phyloP scores from a whole-genome alignment of 2,329 filamentous ascomycete genomes.

The Cercospora sp. region DNA sequence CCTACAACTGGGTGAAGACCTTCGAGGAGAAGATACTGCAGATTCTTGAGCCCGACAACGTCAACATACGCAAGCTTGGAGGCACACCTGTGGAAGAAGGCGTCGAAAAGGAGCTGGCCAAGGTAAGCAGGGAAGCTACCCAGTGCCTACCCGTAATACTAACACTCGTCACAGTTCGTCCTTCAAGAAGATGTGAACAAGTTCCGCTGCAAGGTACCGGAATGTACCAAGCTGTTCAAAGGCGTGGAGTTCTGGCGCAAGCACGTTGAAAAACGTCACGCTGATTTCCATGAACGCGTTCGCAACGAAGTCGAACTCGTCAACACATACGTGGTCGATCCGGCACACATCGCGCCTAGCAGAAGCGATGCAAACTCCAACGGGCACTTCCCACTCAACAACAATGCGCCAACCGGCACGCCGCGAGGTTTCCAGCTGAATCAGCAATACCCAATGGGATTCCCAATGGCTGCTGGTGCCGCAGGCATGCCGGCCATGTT shows the following conservation, averaged over 20 bases:
- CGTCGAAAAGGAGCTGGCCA: slow-evolving; percentile 78
- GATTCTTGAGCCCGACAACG: slow-evolving; percentile 84
- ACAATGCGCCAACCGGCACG: slow-evolving; percentile 72
- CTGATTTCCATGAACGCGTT: slow-evolving; percentile 79
- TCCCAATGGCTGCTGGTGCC: slow-evolving; percentile 39
- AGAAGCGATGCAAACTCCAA: slow-evolving; percentile 93
- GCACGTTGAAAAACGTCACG: slow-evolving; percentile 93
- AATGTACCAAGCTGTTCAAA: slow-evolving; percentile 96
- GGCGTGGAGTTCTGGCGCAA: slow-evolving; percentile 97
- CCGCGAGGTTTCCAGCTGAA: slow-evolving; percentile 89
- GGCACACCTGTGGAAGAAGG: slow-evolving; percentile 85
- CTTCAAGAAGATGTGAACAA: slow-evolving; percentile 98
- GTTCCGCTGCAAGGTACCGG: slow-evolving; percentile 92
- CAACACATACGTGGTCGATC: slow-evolving; percentile 92
- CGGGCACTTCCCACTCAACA: slow-evolving; percentile 84
- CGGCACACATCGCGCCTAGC: slow-evolving; percentile 89
- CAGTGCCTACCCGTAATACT: not conserved
- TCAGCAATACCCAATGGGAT: slow-evolving; percentile 51
- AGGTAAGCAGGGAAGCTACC: slow-evolving; percentile 42
- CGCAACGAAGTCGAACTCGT: slow-evolving; percentile 86
- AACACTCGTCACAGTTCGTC: slow-evolving; percentile 55
- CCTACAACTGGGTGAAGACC: slow-evolving; percentile 98
- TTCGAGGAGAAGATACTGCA: slow-evolving; percentile 96
- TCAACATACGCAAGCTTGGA: slow-evolving; percentile 85
- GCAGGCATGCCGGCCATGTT: slow-evolving; percentile 37